Conservation (phyloP, 495 filamentous ascomycete species). For the Daldinia grandis region DNA sequence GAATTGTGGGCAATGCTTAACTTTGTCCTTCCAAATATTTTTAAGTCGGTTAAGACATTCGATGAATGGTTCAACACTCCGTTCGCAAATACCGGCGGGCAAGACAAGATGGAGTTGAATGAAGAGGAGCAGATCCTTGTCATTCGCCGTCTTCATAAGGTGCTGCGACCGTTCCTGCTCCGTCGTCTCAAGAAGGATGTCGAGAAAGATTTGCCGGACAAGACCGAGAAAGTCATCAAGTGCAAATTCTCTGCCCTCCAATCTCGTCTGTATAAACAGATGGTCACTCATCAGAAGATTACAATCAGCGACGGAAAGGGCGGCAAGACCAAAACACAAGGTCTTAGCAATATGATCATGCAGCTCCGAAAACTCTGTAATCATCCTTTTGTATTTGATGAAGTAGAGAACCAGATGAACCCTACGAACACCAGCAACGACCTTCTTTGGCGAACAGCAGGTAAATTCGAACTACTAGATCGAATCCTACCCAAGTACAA, state of each 20-base stretch:
- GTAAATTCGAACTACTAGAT: slow-evolving; percentile 97
- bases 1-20: slow-evolving; percentile 98
- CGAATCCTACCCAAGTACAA: slow-evolving; percentile 92
- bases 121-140: slow-evolving; percentile 99
- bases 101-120: slow-evolving; percentile 97
- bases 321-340: slow-evolving; percentile 92
- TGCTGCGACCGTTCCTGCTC: slow-evolving; percentile 94
- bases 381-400: slow-evolving; percentile 97
- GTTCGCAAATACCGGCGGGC: slow-evolving; percentile 96
- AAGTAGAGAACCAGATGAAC: slow-evolving; percentile 98
- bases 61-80: slow-evolving; percentile 99
- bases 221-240: slow-evolving; percentile 98
- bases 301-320: slow-evolving; percentile 94
- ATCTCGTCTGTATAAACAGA: slow-evolving; percentile 91
- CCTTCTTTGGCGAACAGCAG: slow-evolving; percentile 91
- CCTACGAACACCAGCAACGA: slow-evolving; percentile 87
- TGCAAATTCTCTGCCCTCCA: slow-evolving; percentile 97
- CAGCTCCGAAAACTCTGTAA: slow-evolving; percentile 98
- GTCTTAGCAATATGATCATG: slow-evolving; percentile 99
- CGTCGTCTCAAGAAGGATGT: slow-evolving; percentile 99
- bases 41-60: slow-evolving; percentile 99
- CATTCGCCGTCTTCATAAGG: slow-evolving; percentile 98
- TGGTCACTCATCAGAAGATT: slow-evolving; percentile 93
- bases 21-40: slow-evolving; percentile 97
- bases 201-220: slow-evolving; percentile 97